A percentile compares a stretch with the other conserved stretches of the same genome.
Conservation (phyloP, 225 moss, liverwort and hornwort genomes). For the Climacium dendroides region DNA sequence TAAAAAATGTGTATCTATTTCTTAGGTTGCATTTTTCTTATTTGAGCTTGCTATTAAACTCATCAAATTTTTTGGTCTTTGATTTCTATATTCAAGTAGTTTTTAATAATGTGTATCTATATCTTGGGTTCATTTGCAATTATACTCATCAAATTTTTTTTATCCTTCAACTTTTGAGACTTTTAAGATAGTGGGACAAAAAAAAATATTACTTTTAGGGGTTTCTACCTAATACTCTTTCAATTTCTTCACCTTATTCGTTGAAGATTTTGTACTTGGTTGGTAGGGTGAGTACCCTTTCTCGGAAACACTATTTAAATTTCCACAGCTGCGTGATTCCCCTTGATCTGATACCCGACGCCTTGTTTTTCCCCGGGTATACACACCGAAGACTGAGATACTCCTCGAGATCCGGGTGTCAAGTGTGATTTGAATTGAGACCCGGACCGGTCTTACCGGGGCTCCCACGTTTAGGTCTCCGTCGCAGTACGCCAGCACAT, state of each 20-base stretch:
- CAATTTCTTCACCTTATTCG: neutral
- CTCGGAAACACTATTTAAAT: neutral
- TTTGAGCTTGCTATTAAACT: neutral
- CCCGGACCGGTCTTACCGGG: neutral
- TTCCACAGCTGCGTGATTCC: neutral
- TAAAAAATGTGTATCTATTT: no score
- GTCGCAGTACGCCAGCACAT: constrained; percentile 15
- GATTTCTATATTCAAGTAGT: neutral
- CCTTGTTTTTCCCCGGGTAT: neutral
- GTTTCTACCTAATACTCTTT: neutral
- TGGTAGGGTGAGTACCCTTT: neutral
- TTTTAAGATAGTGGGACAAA: neutral
- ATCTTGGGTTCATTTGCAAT: neutral
- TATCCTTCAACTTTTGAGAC: neutral
- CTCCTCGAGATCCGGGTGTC: neutral
- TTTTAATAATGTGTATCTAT: neutral
- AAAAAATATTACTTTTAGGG: neutral
- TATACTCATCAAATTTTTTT: no score
- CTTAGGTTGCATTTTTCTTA: no score
- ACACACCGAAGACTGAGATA: neutral
- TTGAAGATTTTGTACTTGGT: neutral
- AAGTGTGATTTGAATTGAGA: neutral
- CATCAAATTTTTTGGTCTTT: no score
- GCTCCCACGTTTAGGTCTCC: constrained; percentile 28
- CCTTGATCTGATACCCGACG: neutral